Evolutionary conservation across 805 yeast species (phyloP).

Genomic region (Sungouiella thailandica): DNA sequence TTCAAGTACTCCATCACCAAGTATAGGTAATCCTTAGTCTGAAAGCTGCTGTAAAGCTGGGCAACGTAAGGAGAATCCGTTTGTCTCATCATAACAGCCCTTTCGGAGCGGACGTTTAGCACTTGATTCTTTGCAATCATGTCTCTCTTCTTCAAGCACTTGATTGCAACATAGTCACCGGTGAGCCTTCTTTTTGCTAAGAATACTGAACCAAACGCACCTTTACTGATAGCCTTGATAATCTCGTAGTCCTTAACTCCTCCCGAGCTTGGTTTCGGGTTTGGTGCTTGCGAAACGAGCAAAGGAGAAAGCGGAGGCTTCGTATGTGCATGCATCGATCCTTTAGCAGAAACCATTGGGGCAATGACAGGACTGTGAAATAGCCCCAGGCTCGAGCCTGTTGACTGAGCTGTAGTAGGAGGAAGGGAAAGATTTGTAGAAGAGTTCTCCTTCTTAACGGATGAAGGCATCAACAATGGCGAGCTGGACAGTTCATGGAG

Average conservation of each 20-base stretch:
- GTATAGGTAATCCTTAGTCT: slow-evolving; percentile 78
- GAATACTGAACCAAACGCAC: slow-evolving; percentile 96
- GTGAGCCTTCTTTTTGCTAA: slow-evolving; percentile 77
- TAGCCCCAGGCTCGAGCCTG: too few relatives aligned
- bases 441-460: too few relatives aligned
- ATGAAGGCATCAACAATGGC: too few relatives aligned
- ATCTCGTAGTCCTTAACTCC: slow-evolving; percentile 86
- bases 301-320: slow-evolving; percentile 80
- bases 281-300: slow-evolving; percentile 58
- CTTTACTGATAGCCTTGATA: slow-evolving; percentile 88
- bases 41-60: slow-evolving; percentile 81
- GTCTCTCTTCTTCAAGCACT: slow-evolving; percentile 84
- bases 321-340: too few relatives aligned
- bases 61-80: slow-evolving; percentile 92
- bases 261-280: slow-evolving; percentile 51
- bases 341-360: slow-evolving; percentile 41
- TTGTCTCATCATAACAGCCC: slow-evolving; percentile 98
- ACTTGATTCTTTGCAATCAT: slow-evolving; percentile 98
- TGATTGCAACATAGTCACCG: slow-evolving; percentile 94
- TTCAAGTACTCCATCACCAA: slow-evolving; percentile 94
- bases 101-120: slow-evolving; percentile 86
- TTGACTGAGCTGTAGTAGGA: too few relatives aligned
- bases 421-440: too few relatives aligned
- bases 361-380: too few relatives aligned
- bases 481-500: too few relatives aligned